Base-by-base conservation (phyloP, 2,329 filamentous ascomycete species). In the Lasiodiplodia sp. region DNA sequence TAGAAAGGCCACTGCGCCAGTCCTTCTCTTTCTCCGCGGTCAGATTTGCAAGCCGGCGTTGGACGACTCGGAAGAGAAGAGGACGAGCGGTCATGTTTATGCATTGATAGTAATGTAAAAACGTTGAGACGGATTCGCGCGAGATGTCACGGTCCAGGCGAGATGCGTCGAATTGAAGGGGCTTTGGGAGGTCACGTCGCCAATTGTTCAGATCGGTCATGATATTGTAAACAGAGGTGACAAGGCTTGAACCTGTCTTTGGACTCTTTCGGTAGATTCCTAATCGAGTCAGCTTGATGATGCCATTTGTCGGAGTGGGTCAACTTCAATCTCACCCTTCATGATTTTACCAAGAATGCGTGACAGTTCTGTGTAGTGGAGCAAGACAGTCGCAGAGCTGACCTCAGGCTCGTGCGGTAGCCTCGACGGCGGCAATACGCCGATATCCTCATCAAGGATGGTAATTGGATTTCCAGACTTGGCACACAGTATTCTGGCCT, bases 21-120 rank as follows among this genome's bases (percentile, higher is more conserved):
- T 83, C 81, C 14, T 74, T 68, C n/a, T 67, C 56, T 34, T 67
- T 64, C 18, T 67, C 75, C n/a, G 71, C 71, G 2, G 75, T 67
- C 5, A 77, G 76, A 23, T 76, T 74, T 58, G 81, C 77, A 0
- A 87, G 76, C 4, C 84, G 81, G 53, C 80, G 80, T 72, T 86
- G 83, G 8, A 86, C 84, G 2, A 87, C 82, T 70, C 86, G 82
- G 69, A 87, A 86, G 0, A 88, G 78, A 28, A 87, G 75, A 0
- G 86, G 86, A 4, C 86, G 78, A 0, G 82, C 84, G 0, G 85
- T 86, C 85, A 88, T 87, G 71, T 87, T 86, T 72, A 87, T 82
- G 72, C 86, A 87, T 53, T 86, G 85, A 69, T 86, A 86, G 71
- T 87, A 87, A 71, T 88, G 86, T 25, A 86, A 75, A 66, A 85